Percentiles rank a stretch among this genome's conserved stretches.
phyloP scores from a whole-genome alignment of 257 asterid species.

The Nicotiana sylvestris region DNA sequence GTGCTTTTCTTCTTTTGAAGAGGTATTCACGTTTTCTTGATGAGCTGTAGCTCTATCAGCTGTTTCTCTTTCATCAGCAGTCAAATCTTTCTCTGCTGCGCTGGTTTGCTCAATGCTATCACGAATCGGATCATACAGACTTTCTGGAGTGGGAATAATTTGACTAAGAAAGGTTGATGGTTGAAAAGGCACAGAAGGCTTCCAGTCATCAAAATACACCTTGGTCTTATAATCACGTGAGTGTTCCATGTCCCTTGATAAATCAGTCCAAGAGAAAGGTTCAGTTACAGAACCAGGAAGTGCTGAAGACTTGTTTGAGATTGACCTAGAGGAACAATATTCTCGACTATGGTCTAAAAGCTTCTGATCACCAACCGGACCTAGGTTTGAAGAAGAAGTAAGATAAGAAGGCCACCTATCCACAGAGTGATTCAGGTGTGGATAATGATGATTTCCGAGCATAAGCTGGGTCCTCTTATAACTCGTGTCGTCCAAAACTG shows the following conservation, averaged over 20 bases:
- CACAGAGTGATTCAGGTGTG: constrained; percentile 23
- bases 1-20: constrained; percentile 36
- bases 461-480: constrained; percentile 21
- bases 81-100: constrained; percentile 6
- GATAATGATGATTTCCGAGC: constrained; percentile 13
- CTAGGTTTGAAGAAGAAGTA: constrained; percentile 40
- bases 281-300: constrained; percentile 42
- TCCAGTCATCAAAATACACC: constrained; percentile 52
- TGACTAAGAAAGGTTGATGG: constrained; percentile 58
- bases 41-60: constrained; percentile 9
- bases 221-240: constrained; percentile 26
- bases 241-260: constrained; percentile 24
- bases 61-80: constrained; percentile 17
- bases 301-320: constrained; percentile 40
- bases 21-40: constrained; percentile 18
- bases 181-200: constrained; percentile 61
- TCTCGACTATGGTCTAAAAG: constrained; percentile 29
- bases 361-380: constrained; percentile 27
- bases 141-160: constrained; percentile 42
- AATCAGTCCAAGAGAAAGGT: constrained; percentile 21
- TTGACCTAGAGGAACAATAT: constrained; percentile 31
- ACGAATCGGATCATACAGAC: constrained; percentile 39
- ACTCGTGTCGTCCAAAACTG: constrained; percentile 24
- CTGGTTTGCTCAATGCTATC: constrained; percentile 35
- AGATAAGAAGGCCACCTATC: constrained; percentile 32